Evolutionary conservation across 2,329 filamentous ascomycete genomes (phyloP), one percentile per base, ranked within the genome.

Genomic region (Cladophialophora bantiana): DNA sequence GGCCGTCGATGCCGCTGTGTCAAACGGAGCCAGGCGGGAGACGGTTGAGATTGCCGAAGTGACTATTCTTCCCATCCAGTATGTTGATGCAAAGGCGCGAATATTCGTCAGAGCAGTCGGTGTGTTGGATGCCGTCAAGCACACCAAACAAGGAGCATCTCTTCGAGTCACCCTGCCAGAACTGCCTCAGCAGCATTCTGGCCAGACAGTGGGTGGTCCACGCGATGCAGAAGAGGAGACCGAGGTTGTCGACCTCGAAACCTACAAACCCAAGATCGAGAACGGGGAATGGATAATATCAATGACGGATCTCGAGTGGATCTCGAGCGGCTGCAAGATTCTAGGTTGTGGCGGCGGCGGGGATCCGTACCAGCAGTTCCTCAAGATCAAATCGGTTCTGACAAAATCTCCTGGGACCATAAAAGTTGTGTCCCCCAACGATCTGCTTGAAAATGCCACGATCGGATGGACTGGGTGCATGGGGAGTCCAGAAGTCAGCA

Each of bases 401-500:
- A 56, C 57, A 40, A 53, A 42, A 9, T 26, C 53, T 0, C 69
- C 72, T 7, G 82, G 82, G 5, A 78, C 78, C 0, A 81, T 88
- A 35, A 80, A 80, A 36, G 82, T 88, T 0, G 78, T 88, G 9
- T 83, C 79, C 59, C 82, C 84, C 0, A 73, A 81, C 10, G 82
- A 86, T 62, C 76, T 89, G 1, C 70, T 78, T 0, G 83, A 86
- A 63, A 78, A 84, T 53, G 84, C 83, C 31, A 63, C 40, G 18
- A 81, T 89, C 36, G 67, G 67, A 20, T 68, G 66, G 57, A 68
- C 66, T 10, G 64, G 67, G 9, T 65, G 84, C 67, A 84, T 84
- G 70, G 87, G 87, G 36, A 86, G 84, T 15, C 88, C 88, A 0
- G 86, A 85, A 3, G 87, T 89, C 0, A 81, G 81, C 0, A 85